A percentile compares a stretch with the other conserved stretches of the same genome.
Evolutionary conservation across 202 grass and related monocot genomes (phyloP).

Genomic region (Carex sylvatica): DNA sequence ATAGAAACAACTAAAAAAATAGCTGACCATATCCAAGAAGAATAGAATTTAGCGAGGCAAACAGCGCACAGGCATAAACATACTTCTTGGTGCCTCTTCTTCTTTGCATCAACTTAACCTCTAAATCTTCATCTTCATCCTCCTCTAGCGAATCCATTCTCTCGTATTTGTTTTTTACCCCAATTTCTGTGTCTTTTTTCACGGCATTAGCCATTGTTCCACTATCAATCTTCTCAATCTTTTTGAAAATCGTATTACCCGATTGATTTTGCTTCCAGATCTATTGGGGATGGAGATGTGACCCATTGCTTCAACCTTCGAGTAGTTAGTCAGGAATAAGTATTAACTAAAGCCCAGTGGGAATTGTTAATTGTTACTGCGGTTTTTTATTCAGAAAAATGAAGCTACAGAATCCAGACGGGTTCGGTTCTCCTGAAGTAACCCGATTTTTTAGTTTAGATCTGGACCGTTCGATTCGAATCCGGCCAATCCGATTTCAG

Average conservation of each 20-base stretch:
- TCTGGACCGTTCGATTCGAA: too few relatives aligned
- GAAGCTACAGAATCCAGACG: too few relatives aligned
- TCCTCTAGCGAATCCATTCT: not conserved
- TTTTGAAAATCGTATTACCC: not conserved
- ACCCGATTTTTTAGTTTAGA: too few relatives aligned
- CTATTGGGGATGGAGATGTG: not conserved
- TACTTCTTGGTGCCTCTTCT: slow-evolving; percentile 40
- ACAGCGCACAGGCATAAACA: slow-evolving; percentile 63
- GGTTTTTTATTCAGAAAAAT: not conserved
- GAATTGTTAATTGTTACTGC: not conserved
- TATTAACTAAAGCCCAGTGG: not conserved
- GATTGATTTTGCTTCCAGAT: not conserved
- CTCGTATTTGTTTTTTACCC: slow-evolving; percentile 3
- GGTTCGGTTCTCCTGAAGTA: too few relatives aligned
- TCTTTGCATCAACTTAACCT: not conserved
- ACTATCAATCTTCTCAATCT: not conserved
- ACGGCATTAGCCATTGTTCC: not conserved
- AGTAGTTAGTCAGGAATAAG: not conserved
- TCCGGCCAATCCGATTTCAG: too few relatives aligned
- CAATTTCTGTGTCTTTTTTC: not conserved
- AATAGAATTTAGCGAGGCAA: slow-evolving; percentile 76
- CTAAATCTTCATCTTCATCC: not conserved
- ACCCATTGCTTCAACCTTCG: not conserved
- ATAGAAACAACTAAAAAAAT: not conserved
- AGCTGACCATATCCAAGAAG: slow-evolving; percentile 85